Conservation (phyloP, 2,329 filamentous ascomycete species). For the Aspergillus sp. region DNA sequence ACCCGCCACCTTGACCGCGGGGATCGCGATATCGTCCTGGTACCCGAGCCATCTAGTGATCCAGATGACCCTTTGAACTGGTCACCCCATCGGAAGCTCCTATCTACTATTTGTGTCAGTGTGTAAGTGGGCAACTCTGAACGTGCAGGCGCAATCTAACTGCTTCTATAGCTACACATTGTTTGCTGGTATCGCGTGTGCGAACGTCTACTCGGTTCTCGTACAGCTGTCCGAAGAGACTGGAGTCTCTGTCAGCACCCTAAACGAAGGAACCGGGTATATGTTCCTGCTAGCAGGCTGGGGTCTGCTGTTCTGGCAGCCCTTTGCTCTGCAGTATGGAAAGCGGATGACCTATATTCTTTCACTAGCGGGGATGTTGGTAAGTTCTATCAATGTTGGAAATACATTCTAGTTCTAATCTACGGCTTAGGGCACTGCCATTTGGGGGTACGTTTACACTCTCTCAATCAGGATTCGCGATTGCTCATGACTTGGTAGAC, state of each 20-base stretch:
- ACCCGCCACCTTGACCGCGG: constrained; percentile 35
- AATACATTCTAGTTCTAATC: no score
- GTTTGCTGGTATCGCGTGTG: constrained; percentile 42
- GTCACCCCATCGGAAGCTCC: constrained; percentile 47
- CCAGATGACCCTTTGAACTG: constrained; percentile 55
- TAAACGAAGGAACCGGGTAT: constrained; percentile 47
- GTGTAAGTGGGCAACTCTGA: constrained; percentile 34
- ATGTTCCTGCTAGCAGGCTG: constrained; percentile 51
- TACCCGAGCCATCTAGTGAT: constrained; percentile 50
- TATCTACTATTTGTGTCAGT: constrained; percentile 49
- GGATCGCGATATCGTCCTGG: constrained; percentile 46
- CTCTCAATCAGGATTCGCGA: neutral
- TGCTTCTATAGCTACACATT: constrained; percentile 41
- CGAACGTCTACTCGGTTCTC: constrained; percentile 47
- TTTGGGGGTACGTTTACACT: constrained; percentile 37
- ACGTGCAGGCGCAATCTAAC: neutral
- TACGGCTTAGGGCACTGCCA: constrained; percentile 27
- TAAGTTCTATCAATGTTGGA: constrained; percentile 21
- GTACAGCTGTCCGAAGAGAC: constrained; percentile 43
- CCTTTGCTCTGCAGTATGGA: constrained; percentile 52
- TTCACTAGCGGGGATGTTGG: constrained; percentile 38
- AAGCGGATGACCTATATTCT: constrained; percentile 42
- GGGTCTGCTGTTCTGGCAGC: constrained; percentile 54
- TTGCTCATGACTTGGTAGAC: constrained; percentile 24
- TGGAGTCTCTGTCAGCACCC: constrained; percentile 37